phyloP scores from a whole-genome alignment of 2,329 filamentous ascomycete species.

The Tolypocladium album region DNA sequence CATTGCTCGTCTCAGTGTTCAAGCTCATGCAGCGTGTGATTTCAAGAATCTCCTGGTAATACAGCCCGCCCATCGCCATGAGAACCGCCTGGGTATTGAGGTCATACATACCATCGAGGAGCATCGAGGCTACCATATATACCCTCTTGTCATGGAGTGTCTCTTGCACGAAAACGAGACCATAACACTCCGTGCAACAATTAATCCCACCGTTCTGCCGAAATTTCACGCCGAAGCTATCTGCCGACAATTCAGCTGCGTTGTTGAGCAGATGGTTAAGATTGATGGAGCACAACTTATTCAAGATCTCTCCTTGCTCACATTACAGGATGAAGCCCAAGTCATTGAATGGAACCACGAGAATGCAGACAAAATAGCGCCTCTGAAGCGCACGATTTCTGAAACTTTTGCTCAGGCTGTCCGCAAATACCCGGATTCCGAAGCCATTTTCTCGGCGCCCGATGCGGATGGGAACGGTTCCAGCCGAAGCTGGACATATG shows the following conservation, averaged over 20 bases:
- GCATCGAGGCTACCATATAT: neutral
- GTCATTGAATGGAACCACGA: neutral
- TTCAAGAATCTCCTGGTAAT: slow-evolving; percentile 4
- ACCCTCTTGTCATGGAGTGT: slow-evolving; percentile 2
- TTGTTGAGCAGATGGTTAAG: neutral
- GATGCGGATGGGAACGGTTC: neutral
- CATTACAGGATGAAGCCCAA: neutral
- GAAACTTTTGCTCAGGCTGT: neutral
- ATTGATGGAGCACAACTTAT: neutral
- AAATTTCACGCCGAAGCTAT: neutral
- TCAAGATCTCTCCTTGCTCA: neutral
- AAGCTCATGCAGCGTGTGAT: neutral
- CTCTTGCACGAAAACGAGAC: neutral
- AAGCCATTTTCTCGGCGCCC: neutral
- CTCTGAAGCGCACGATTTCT: neutral
- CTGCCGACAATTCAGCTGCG: neutral
- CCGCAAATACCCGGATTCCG: neutral
- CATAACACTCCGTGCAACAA: neutral
- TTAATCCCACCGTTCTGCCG: neutral
- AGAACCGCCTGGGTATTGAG: neutral
- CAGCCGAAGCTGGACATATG: neutral
- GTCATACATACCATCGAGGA: slow-evolving; percentile 1
- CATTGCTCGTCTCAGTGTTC: neutral
- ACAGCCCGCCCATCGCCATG: neutral
- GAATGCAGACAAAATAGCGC: no score